Conservation (phyloP, 139 green algal species). For the Closterium sp. region DNA sequence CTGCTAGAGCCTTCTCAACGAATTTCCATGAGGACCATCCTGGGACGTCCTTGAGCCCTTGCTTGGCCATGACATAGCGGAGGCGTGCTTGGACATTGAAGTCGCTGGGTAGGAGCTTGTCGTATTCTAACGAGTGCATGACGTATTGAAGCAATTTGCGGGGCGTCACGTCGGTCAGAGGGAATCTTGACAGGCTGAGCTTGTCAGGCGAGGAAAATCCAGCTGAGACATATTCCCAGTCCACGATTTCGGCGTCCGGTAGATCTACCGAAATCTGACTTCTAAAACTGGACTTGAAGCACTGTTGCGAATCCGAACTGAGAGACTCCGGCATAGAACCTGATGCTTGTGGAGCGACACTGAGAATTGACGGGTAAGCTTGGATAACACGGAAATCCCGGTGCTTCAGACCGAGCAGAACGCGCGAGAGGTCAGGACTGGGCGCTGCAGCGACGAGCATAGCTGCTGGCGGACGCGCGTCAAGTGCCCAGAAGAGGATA, state of each 20-base stretch:
- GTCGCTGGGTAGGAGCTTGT: neutral
- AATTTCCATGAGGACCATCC: neutral
- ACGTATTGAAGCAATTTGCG: neutral
- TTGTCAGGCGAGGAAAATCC: neutral
- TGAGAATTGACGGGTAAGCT: neutral
- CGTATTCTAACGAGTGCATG: neutral
- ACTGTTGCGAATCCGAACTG: neutral
- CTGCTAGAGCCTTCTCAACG: neutral
- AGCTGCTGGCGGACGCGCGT: neutral
- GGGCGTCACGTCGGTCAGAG: neutral
- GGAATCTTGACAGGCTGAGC: neutral
- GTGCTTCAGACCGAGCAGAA: neutral
- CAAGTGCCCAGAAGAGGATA: constrained; percentile 1
- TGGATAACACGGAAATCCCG: neutral
- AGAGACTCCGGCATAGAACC: neutral
- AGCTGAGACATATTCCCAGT: neutral
- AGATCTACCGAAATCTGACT: neutral
- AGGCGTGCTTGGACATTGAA: neutral
- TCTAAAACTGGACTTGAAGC: neutral
- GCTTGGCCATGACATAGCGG: neutral
- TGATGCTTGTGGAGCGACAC: neutral
- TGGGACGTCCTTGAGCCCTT: neutral
- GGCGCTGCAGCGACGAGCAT: neutral
- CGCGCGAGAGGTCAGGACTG: neutral
- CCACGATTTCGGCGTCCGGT: neutral